These are phyloP conservation scores for Ganoderma lucidum DNA, from an alignment of 1,284 basidiomycete species.

Conservation along the genomic window DNA sequence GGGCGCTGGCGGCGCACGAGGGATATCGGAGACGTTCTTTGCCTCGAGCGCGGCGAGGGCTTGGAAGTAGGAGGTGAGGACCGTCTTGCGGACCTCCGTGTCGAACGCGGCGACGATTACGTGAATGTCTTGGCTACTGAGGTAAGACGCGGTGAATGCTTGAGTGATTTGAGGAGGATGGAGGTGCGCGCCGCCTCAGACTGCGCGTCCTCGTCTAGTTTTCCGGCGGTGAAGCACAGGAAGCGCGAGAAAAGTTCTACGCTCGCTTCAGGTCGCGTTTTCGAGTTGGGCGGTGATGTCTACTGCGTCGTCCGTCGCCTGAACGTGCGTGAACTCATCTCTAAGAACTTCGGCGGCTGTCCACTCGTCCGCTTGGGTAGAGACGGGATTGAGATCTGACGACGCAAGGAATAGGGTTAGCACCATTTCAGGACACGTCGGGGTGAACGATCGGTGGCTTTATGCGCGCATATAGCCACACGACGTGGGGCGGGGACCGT, in stretches of 20 bases:
- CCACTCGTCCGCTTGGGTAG: constrained; percentile 82
- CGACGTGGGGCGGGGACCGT: not conserved
- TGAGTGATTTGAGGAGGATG: constrained; percentile 77
- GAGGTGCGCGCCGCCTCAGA: constrained; percentile 66
- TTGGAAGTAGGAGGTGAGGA: constrained; percentile 85
- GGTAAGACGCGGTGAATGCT: constrained; percentile 80
- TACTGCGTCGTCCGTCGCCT: constrained; percentile 62
- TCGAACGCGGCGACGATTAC: constrained; percentile 81
- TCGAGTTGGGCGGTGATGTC: constrained; percentile 61
- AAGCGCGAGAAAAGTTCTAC: constrained; percentile 85
- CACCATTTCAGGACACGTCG: not conserved
- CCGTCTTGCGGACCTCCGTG: constrained; percentile 76
- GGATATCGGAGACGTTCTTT: constrained; percentile 64
- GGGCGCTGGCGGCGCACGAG: constrained; percentile 75
- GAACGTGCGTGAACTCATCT: constrained; percentile 82
- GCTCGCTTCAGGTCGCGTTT: constrained; percentile 64
- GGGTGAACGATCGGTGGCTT: not conserved
- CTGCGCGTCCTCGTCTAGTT: constrained; percentile 61
- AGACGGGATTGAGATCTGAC: constrained; percentile 86
- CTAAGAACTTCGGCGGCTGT: constrained; percentile 88
- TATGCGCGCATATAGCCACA: constrained; percentile 14
- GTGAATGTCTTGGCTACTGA: constrained; percentile 82
- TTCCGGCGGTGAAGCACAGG: constrained; percentile 75
- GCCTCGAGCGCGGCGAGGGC: constrained; percentile 80
- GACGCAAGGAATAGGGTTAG: constrained; percentile 16